These are phyloP conservation scores for Exophiala sp. DNA, from an alignment of 2,329 filamentous ascomycete genomes.

Conservation along the genomic window DNA sequence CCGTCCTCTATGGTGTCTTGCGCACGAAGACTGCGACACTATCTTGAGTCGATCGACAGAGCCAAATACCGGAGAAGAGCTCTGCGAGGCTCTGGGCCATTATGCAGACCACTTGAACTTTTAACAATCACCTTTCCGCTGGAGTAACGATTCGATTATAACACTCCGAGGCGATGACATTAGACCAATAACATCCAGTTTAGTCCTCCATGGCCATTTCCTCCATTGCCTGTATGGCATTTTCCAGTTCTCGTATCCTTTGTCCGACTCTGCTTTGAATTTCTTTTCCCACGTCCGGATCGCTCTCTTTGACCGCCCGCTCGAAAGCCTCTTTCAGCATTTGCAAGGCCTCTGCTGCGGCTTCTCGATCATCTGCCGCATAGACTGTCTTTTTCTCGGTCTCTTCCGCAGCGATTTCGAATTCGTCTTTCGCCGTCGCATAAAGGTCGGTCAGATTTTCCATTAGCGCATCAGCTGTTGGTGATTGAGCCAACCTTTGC, in stretches of 20 bases:
- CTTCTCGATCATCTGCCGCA: constrained; percentile 52
- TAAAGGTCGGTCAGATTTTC: constrained; percentile 30
- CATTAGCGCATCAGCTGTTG: constrained; percentile 28
- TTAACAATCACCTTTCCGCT: too few species aligned
- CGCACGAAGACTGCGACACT: too few species aligned
- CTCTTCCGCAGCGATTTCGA: constrained; percentile 45
- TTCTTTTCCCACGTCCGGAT: constrained; percentile 46
- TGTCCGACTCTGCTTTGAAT: constrained; percentile 50
- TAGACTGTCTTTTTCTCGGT: constrained; percentile 54
- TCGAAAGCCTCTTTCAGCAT: constrained; percentile 48
- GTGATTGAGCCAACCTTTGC: constrained; percentile 15
- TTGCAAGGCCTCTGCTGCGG: constrained; percentile 51
- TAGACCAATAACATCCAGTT: background rate
- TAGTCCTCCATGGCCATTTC: constrained; percentile 48
- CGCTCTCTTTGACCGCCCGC: constrained; percentile 39
- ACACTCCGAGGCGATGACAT: too few species aligned
- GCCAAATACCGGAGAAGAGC: too few species aligned
- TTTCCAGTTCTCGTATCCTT: constrained; percentile 53
- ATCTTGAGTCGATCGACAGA: too few species aligned
- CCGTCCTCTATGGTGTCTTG: too few species aligned
- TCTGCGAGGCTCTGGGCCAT: too few species aligned
- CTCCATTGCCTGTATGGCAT: constrained; percentile 50
- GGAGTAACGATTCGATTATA: too few species aligned
- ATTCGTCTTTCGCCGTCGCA: constrained; percentile 29
- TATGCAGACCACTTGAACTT: too few species aligned